A percentile compares a stretch with the other conserved stretches of the same genome.
Evolutionary conservation across 1,284 basidiomycete species (phyloP).

Genomic region (Phylloboletellus chloephorus): DNA sequence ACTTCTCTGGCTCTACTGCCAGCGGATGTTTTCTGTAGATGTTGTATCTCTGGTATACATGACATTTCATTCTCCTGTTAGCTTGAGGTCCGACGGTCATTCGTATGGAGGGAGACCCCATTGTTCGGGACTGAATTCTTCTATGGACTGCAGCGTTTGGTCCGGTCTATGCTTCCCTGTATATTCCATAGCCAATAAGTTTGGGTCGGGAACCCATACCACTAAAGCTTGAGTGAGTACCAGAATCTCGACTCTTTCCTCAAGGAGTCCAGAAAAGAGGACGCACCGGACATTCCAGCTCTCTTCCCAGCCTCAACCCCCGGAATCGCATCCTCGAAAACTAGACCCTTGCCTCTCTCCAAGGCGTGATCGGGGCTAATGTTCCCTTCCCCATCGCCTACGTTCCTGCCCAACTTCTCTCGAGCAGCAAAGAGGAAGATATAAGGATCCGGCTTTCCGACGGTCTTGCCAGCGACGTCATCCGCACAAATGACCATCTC

Average conservation of each 20-base stretch:
- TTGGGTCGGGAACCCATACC: conserved; percentile 72
- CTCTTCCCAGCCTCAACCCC: conserved; percentile 72
- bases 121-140: conserved; percentile 65
- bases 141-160: conserved; percentile 51
- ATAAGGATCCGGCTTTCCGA: conserved; percentile 70
- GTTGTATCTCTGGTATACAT: conserved; percentile 2
- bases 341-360: conserved; percentile 57
- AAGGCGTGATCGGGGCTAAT: conserved; percentile 36
- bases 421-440: conserved; percentile 67
- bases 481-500: conserved; percentile 64
- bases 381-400: conserved; percentile 44
- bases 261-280: conserved; percentile 1
- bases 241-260: background rate
- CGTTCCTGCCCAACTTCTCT: conserved; percentile 46
- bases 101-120: conserved; percentile 71
- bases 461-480: conserved; percentile 42
- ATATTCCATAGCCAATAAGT: conserved; percentile 50
- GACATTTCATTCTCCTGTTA: background rate
- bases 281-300: conserved; percentile 73
- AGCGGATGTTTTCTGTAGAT: background rate
- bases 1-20: background rate
- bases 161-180: conserved; percentile 46
- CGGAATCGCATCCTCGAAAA: conserved; percentile 72
- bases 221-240: conserved; percentile 39
- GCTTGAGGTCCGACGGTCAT: conserved; percentile 8